Conservation (phyloP, 208 protist species). For the Trypanosomatidae sp. region DNA sequence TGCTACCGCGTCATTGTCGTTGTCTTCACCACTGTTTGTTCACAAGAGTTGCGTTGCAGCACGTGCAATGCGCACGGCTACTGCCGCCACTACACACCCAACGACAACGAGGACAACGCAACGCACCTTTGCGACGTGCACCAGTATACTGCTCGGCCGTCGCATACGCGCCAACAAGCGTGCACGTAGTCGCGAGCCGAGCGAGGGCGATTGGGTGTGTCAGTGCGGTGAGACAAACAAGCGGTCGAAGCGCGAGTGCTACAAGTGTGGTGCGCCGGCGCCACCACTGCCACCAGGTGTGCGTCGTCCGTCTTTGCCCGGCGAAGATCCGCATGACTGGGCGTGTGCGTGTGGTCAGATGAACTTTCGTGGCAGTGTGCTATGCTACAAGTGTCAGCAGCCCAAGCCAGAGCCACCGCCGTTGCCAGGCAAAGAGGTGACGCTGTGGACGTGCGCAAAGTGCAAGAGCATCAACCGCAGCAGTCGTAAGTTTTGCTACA, state of each 20-base stretch:
- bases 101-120: conserved; percentile 5
- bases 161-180: conserved; percentile 29
- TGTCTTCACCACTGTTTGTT: no score
- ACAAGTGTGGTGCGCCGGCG: conserved; percentile 79
- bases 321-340: conserved; percentile 85
- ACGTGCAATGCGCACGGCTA: no score
- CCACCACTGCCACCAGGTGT: conserved; percentile 79
- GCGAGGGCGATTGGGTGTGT: conserved; percentile 77
- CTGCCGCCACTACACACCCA: background rate
- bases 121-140: conserved; percentile 6
- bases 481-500: conserved; percentile 74
- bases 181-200: conserved; percentile 42
- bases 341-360: conserved; percentile 86
- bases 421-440: conserved; percentile 57
- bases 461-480: conserved; percentile 75
- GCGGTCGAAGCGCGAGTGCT: conserved; percentile 80
- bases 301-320: conserved; percentile 63
- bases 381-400: conserved; percentile 77
- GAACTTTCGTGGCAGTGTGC: conserved; percentile 78
- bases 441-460: conserved; percentile 73
- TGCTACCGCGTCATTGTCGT: no score
- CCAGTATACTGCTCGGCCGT: no score
- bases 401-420: conserved; percentile 73
- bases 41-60: no score
- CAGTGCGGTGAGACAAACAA: conserved; percentile 83